Percentiles rank a stretch among this genome's conserved stretches.
These are phyloP conservation scores for Dipodascus albidus DNA, from an alignment of 805 yeast genomes.

Conservation along the genomic window DNA sequence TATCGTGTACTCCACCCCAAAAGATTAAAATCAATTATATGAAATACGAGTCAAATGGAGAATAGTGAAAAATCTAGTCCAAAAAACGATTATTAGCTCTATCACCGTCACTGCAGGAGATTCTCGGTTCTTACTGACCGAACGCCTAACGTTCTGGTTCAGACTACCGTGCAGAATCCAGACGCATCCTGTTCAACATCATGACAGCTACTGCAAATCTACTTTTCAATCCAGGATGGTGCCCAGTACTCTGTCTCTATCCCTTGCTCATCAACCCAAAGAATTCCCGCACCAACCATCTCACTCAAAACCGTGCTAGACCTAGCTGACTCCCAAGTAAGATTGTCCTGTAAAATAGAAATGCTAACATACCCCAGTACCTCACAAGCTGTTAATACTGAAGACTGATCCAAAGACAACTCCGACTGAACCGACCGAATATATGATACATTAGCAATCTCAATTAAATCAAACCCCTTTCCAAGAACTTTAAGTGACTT, in stretches of 20 bases:
- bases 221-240: slow-evolving; percentile 20
- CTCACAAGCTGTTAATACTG: slow-evolving; percentile 64
- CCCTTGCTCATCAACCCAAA: slow-evolving; percentile 64
- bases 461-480: slow-evolving; percentile 54
- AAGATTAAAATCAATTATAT: too few relatives aligned
- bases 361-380: slow-evolving; percentile 64
- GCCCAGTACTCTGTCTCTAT: slow-evolving; percentile 27
- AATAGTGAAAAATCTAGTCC: too few relatives aligned
- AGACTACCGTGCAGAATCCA: too few relatives aligned
- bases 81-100: too few relatives aligned
- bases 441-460: slow-evolving; percentile 44
- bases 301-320: slow-evolving; percentile 57
- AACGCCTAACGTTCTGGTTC: too few relatives aligned
- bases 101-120: too few relatives aligned
- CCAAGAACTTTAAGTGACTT: slow-evolving; percentile 47
- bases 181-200: too few relatives aligned
- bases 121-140: too few relatives aligned
- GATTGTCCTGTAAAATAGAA: slow-evolving; percentile 56
- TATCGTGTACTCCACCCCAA: too few relatives aligned
- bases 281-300: slow-evolving; percentile 68
- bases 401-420: slow-evolving; percentile 55
- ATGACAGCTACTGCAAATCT: not conserved
- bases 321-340: slow-evolving; percentile 59
- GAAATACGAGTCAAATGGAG: too few relatives aligned
- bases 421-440: slow-evolving; percentile 54